A percentile compares a stretch with the other conserved stretches of the same genome.
Evolutionary conservation across 306 rosid species (phyloP).

Genomic region (Senna tora): DNA sequence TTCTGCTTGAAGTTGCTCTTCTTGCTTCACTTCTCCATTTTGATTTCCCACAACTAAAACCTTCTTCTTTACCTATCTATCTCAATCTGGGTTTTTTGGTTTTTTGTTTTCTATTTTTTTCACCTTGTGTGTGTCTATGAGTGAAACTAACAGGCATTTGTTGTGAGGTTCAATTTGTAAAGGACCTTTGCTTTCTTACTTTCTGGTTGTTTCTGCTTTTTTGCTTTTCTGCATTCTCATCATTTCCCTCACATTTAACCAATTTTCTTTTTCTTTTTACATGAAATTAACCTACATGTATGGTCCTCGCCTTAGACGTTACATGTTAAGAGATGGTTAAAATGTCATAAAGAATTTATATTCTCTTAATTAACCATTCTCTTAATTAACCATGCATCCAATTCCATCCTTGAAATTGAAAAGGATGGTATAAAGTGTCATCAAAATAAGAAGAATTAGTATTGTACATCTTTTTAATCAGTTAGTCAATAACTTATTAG

Average conservation of each 20-base stretch:
- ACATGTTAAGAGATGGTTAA: no score
- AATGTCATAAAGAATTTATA: no score
- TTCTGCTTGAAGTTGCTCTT: not conserved
- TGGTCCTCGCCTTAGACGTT: no score
- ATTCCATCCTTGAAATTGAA: no score
- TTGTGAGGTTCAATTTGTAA: constrained; percentile 35
- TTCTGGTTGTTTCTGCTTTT: constrained; percentile 17
- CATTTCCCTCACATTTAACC: constrained; percentile 23
- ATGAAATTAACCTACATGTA: no score
- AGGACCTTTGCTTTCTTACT: constrained; percentile 27
- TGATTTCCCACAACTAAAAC: not conserved
- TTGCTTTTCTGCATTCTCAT: constrained; percentile 36
- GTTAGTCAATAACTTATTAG: no score
- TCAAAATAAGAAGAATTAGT: no score
- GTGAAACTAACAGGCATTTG: constrained; percentile 32
- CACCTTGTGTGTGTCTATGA: not conserved
- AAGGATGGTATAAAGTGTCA: no score
- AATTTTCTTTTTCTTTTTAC: no score
- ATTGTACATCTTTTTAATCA: no score
- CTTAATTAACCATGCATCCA: no score
- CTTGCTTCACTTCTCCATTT: not conserved
- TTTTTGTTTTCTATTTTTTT: not conserved
- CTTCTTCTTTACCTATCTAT: not conserved
- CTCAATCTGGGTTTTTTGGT: not conserved
- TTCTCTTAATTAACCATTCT: no score